A percentile compares a stretch with the other conserved stretches of the same genome.
These are phyloP conservation scores for Rhodosorus marinus DNA, from an alignment of 23 red algal genomes.

Conservation along the genomic window DNA sequence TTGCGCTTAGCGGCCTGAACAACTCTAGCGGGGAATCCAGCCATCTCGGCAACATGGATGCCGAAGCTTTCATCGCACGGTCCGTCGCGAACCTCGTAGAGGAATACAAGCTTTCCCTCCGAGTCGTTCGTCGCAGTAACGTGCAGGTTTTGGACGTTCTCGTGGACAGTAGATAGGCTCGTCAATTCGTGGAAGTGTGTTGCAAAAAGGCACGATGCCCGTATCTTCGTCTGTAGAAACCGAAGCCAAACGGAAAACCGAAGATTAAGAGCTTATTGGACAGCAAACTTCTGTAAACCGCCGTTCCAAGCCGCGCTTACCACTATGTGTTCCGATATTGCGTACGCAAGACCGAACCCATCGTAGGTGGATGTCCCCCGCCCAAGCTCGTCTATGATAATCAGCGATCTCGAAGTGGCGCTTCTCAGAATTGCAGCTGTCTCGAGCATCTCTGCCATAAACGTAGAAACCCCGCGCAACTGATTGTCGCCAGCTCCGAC, in stretches of 20 bases:
- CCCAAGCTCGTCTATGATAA: conserved; percentile 94
- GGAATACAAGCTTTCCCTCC: conserved; percentile 31
- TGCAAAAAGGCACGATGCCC: conserved; percentile 53
- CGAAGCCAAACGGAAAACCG: too few species aligned
- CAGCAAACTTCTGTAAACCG: too few species aligned
- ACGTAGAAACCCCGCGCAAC: conserved; percentile 66
- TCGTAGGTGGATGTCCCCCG: conserved; percentile 77
- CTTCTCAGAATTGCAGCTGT: conserved; percentile 70
- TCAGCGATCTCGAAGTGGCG: conserved; percentile 44
- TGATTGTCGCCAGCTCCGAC: conserved; percentile 87
- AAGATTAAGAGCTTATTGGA: too few species aligned
- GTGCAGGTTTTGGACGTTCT: conserved; percentile 52
- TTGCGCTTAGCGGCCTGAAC: conserved; percentile 35
- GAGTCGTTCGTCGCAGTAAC: conserved; percentile 41
- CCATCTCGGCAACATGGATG: conserved; percentile 88
- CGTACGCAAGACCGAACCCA: conserved; percentile 81
- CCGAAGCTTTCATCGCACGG: conserved; percentile 84
- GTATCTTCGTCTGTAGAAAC: conserved; percentile 12
- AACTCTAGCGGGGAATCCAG: conserved; percentile 55
- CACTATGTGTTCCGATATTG: conserved; percentile 64
- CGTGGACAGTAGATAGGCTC: conserved; percentile 6
- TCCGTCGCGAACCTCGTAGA: conserved; percentile 73
- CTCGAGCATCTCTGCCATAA: conserved; percentile 99
- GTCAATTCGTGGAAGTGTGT: conserved; percentile 98
- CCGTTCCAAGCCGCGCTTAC: too few species aligned